Evolutionary conservation across 2,329 filamentous ascomycete species (phyloP).

Genomic region (Golovinomyces cichoracearum): DNA sequence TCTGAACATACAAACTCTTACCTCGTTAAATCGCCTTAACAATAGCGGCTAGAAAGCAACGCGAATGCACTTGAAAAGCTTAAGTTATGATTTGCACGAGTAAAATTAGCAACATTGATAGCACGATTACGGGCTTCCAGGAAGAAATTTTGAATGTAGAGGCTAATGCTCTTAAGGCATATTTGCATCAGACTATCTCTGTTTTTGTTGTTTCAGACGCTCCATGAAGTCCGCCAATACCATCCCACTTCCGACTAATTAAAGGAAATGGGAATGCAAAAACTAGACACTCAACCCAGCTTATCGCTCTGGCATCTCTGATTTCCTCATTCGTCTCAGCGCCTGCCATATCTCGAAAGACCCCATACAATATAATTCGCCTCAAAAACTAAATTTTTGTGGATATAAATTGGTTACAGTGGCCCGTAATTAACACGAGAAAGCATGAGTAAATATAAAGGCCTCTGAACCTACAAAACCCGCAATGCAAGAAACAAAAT

Average conservation of each 20-base stretch:
- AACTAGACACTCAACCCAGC: background rate
- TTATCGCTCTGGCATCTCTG: background rate
- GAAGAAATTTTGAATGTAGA: background rate
- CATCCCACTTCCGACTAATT: background rate
- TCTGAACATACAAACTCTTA: background rate
- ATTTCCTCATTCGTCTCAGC: background rate
- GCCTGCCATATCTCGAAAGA: background rate
- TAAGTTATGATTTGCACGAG: background rate
- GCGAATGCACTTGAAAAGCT: background rate
- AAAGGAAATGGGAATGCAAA: background rate
- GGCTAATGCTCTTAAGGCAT: background rate
- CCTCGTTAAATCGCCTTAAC: background rate
- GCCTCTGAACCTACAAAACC: background rate
- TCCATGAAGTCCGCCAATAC: background rate
- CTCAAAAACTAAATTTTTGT: background rate
- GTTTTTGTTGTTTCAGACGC: background rate
- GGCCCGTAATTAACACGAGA: background rate
- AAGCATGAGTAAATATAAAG: background rate
- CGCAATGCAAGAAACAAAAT: background rate
- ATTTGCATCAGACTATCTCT: background rate
- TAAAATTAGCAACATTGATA: background rate
- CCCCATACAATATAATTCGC: background rate
- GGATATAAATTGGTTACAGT: background rate
- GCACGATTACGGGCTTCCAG: background rate
- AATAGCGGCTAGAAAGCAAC: background rate